Evolutionary conservation across 345 rosid genomes (phyloP).

Genomic region (Linum lewisii): DNA sequence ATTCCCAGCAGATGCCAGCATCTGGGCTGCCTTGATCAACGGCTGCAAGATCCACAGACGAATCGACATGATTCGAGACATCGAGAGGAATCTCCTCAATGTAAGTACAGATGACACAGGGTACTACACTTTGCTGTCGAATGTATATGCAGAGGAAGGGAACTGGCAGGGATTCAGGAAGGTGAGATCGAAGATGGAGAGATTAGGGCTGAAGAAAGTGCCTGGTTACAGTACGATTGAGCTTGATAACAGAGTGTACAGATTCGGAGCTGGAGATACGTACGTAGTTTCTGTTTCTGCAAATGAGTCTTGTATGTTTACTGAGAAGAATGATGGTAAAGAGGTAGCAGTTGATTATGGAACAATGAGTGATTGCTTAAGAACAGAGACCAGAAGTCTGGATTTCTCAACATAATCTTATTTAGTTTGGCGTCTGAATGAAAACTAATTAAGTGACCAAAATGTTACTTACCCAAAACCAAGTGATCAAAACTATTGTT

Average conservation of each 20-base stretch:
- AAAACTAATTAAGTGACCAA: too few species aligned
- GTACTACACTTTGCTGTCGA: conserved; percentile 54
- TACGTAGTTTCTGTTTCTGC: background rate
- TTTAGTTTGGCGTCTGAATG: too few species aligned
- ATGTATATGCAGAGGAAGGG: conserved; percentile 68
- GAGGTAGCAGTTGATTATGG: background rate
- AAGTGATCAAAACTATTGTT: too few species aligned
- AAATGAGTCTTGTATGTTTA: background rate
- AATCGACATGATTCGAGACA: conserved; percentile 46
- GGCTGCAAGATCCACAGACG: conserved; percentile 75
- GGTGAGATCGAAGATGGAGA: conserved; percentile 37
- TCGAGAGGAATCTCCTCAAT: conserved; percentile 32
- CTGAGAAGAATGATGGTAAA: background rate
- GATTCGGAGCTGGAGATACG: conserved; percentile 16
- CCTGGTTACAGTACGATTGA: conserved; percentile 51
- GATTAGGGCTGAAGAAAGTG: conserved; percentile 43
- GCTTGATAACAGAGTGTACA: conserved; percentile 8
- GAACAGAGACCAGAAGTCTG: too few species aligned
- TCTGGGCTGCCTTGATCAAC: conserved; percentile 66
- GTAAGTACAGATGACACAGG: conserved; percentile 53
- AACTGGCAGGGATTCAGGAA: conserved; percentile 52
- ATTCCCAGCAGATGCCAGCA: conserved; percentile 43
- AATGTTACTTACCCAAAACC: too few species aligned
- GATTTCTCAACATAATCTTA: too few species aligned
- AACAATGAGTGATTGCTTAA: background rate